A percentile compares a stretch with the other conserved stretches of the same genome.
phyloP scores from a whole-genome alignment of 169 alveolate genomes.

The Plasmodium cynomolgi region DNA sequence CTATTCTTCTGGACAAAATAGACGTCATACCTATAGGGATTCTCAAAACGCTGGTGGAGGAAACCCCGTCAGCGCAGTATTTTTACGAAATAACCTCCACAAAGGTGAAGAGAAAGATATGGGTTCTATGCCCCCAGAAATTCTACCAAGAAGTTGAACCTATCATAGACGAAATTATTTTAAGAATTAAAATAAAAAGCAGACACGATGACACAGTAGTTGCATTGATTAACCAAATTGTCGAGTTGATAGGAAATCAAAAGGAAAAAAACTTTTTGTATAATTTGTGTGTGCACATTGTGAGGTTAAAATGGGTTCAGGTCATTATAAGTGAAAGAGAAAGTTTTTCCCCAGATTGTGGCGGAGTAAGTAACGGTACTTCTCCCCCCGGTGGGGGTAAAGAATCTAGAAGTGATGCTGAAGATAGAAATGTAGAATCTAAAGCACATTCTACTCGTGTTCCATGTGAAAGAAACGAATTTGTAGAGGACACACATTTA shows the following conservation, averaged over 20 bases:
- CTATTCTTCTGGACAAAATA: slow-evolving; percentile 77
- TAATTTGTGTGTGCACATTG: slow-evolving; percentile 68
- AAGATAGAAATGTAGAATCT: too few relatives aligned
- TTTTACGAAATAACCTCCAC: slow-evolving; percentile 78
- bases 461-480: background rate
- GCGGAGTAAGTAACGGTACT: background rate
- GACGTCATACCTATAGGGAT: slow-evolving; percentile 79
- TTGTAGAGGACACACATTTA: background rate
- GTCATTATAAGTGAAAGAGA: slow-evolving; percentile 36
- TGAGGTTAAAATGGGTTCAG: slow-evolving; percentile 57
- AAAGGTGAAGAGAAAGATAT: slow-evolving; percentile 64
- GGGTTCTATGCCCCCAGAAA: slow-evolving; percentile 53
- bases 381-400: background rate
- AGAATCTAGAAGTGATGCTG: background rate
- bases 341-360: background rate
- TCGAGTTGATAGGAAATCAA: slow-evolving; percentile 57
- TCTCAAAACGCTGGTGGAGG: slow-evolving; percentile 78
- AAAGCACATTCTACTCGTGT: background rate
- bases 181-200: slow-evolving; percentile 53
- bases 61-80: slow-evolving; percentile 81
- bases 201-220: slow-evolving; percentile 5
- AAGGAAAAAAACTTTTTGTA: slow-evolving; percentile 37
- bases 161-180: slow-evolving; percentile 57
- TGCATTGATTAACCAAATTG: slow-evolving; percentile 25
- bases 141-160: slow-evolving; percentile 59